Percentiles rank a stretch among this genome's conserved stretches.
phyloP scores from a whole-genome alignment of 495 filamentous ascomycete species.

The Aeminium ludgeri region DNA sequence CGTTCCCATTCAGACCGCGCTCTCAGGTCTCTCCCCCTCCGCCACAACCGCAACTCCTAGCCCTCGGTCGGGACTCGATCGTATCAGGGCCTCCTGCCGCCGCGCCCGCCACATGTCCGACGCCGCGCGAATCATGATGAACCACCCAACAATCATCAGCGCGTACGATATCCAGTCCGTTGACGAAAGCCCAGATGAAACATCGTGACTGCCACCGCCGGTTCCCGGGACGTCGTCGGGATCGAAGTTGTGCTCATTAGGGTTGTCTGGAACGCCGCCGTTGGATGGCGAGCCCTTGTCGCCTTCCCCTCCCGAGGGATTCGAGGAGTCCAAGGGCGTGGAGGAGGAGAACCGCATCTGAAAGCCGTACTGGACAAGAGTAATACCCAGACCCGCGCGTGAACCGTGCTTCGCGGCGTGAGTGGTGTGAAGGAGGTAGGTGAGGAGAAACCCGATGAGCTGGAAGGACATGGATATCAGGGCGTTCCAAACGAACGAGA shows the following conservation, averaged over 20 bases:
- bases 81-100: constrained; percentile 77
- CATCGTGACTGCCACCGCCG: constrained; percentile 20
- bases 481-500: constrained; percentile 94
- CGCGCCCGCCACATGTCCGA: constrained; percentile 76
- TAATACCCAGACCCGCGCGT: constrained; percentile 82
- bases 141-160: constrained; percentile 97
- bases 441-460: constrained; percentile 89
- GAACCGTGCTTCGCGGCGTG: constrained; percentile 97
- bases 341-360: constrained; percentile 51
- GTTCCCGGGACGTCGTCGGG: constrained; percentile 39
- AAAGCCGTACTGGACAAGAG: constrained; percentile 92
- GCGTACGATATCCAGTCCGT: constrained; percentile 85
- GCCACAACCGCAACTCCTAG: constrained; percentile 76
- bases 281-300: constrained; percentile 37
- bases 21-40: constrained; percentile 67
- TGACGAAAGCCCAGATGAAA: constrained; percentile 46
- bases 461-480: constrained; percentile 99
- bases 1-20: constrained; percentile 40
- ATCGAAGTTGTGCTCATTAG: constrained; percentile 80
- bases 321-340: constrained; percentile 27
- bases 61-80: constrained; percentile 87
- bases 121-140: constrained; percentile 78
- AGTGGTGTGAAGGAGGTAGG: constrained; percentile 92
- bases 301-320: too few species aligned
- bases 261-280: constrained; percentile 56